Conservation (phyloP, 2,329 filamentous ascomycete genomes). For the Atkinsonella texensis region DNA sequence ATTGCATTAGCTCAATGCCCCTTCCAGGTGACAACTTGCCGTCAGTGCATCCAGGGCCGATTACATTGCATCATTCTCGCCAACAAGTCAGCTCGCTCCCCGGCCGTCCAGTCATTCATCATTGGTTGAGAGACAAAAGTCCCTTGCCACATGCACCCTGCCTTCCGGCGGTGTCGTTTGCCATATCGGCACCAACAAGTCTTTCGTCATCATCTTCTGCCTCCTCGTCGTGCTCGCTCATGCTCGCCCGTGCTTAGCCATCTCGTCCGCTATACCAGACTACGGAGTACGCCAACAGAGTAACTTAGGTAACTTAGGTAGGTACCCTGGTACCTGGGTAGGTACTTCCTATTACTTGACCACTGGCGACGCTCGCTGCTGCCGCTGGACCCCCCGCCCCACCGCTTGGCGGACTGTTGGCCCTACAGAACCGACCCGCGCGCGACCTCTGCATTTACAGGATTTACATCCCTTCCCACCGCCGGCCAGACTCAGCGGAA, state of each 20-base stretch:
- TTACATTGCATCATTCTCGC: background rate
- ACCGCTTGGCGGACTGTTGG: background rate
- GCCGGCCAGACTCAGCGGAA: slow-evolving; percentile 1
- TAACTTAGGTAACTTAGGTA: no score
- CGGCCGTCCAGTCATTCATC: background rate
- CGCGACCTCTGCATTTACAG: no score
- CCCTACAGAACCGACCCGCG: background rate
- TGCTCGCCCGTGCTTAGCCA: background rate
- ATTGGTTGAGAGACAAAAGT: background rate
- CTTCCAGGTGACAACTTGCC: background rate
- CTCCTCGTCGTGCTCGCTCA: background rate
- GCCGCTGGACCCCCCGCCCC: background rate
- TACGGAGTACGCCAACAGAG: no score
- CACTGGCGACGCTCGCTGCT: background rate
- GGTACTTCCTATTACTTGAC: background rate
- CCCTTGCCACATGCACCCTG: background rate
- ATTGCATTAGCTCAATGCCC: background rate
- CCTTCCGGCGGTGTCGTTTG: background rate
- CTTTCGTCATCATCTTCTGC: background rate
- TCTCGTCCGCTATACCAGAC: background rate
- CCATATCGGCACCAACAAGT: background rate
- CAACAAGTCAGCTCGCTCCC: background rate
- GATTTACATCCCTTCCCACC: background rate
- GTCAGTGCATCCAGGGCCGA: no score
- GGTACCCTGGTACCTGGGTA: no score